Base-by-base conservation (phyloP, 2,329 filamentous ascomycete genomes). In the Fusarium sp. region DNA sequence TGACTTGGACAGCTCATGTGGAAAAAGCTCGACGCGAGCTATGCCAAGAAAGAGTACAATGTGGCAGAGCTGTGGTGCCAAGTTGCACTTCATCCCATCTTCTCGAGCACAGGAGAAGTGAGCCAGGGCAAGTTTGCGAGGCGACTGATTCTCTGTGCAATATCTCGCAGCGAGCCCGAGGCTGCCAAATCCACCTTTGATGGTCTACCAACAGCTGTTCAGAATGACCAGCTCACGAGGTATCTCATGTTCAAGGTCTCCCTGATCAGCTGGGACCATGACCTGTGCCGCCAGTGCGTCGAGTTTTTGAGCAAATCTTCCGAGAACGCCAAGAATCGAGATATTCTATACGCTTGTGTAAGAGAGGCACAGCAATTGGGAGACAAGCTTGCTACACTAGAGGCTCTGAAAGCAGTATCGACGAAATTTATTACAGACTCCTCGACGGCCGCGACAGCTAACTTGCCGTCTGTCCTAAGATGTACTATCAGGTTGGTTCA, bases 161-260 rank as follows among this genome's bases (percentile, higher is more conserved):
- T 96, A 11, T 86, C 88, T 35, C 86, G 74, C 13, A 74, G 74
- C 31, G 72, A 82, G 40, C 40, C 68, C 7, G 76, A 80, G 14
- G 64, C 73, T 13, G 81, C 79, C 3, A 63, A 64, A 9, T 62
- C 69, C 4, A 59, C 88, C 1, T 91, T 93, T 72, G 82, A 85
- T 22, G 81, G 85, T 2, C 92, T 96, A 87, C 83, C 91, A 1
- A 84, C 89, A 18, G 75, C 82, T 0, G 87, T 87, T 20, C 89
- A 87, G 70, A 85, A 89, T 56, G 91, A 93, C 11, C 87, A 90
- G 1, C 86, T 92, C 76, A 94, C 93, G 4, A 86, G 89, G 38
- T 96, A 94, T 78, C 81, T 97, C 29, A 89, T 93, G 83, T 97
- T 94, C 82, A 94, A 93, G 78, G 85, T 92, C 20, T 90, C 93